Evolutionary conservation across 345 rosid species (phyloP).

Genomic region (Anastatica hierochuntica): DNA sequence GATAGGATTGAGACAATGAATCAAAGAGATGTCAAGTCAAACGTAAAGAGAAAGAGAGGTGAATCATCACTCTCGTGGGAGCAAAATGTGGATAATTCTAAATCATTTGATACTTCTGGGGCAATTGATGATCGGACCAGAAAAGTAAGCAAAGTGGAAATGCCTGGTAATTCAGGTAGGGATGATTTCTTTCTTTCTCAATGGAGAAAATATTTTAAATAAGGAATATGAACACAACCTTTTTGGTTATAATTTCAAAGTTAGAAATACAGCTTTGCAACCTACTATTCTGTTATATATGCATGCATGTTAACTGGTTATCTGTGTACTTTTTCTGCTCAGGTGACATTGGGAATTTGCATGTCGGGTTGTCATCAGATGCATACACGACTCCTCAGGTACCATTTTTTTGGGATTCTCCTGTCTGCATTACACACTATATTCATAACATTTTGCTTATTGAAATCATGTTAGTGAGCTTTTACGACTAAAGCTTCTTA

Average conservation of each 20-base stretch:
- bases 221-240: no score
- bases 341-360: slow-evolving; percentile 50
- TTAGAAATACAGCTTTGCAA: background rate
- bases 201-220: slow-evolving; percentile 25
- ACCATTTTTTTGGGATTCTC: background rate
- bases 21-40: slow-evolving; percentile 46
- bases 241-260: slow-evolving; percentile 12
- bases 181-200: slow-evolving; percentile 16
- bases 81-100: slow-evolving; percentile 38
- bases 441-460: background rate
- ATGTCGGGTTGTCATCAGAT: slow-evolving; percentile 43
- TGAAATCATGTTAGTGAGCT: background rate
- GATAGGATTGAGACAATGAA: slow-evolving; percentile 36
- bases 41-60: slow-evolving; percentile 69
- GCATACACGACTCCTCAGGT: slow-evolving; percentile 48
- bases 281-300: background rate
- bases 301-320: no score
- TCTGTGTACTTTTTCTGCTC: no score
- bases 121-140: slow-evolving; percentile 42
- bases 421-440: background rate
- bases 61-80: slow-evolving; percentile 52
- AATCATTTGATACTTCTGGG: slow-evolving; percentile 36
- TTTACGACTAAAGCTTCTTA: no score
- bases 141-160: slow-evolving; percentile 55
- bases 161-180: slow-evolving; percentile 37